Percentiles rank a stretch among this genome's conserved stretches.
Evolutionary conservation across 2,329 filamentous ascomycete species (phyloP).

Genomic region (Ophiostoma pallidulum): DNA sequence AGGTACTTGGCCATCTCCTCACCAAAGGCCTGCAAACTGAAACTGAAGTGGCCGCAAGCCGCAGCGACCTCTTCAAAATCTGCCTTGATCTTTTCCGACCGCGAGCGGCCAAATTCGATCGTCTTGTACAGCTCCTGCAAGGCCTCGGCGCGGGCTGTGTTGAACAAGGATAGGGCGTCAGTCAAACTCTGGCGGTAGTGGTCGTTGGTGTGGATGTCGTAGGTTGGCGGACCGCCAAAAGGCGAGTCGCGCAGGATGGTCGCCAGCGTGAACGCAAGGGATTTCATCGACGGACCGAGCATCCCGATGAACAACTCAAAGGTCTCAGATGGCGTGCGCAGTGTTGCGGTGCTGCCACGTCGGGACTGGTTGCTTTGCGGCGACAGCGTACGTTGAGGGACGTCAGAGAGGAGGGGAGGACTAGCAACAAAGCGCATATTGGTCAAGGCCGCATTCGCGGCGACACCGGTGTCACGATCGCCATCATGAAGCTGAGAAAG

Average conservation of each 20-base stretch:
- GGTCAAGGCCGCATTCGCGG: too few relatives aligned
- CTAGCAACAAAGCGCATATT: neutral
- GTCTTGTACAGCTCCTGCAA: slow-evolving; percentile 71
- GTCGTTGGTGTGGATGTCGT: slow-evolving; percentile 64
- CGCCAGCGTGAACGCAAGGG: slow-evolving; percentile 81
- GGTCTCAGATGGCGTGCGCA: slow-evolving; percentile 66
- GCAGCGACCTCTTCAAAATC: slow-evolving; percentile 96
- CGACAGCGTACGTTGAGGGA: neutral
- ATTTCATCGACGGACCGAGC: slow-evolving; percentile 91
- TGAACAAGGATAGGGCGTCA: slow-evolving; percentile 73
- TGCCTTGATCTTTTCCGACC: slow-evolving; percentile 68
- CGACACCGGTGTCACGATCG: neutral
- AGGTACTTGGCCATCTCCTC: slow-evolving; percentile 81
- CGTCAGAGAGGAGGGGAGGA: neutral
- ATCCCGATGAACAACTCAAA: slow-evolving; percentile 85
- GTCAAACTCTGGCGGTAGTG: slow-evolving; percentile 71
- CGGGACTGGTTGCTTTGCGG: slow-evolving; percentile 13
- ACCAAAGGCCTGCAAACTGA: slow-evolving; percentile 80
- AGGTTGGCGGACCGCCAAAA: slow-evolving; percentile 59
- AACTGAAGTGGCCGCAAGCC: slow-evolving; percentile 95
- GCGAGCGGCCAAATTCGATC: slow-evolving; percentile 60
- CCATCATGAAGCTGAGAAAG: neutral
- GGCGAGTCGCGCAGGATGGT: slow-evolving; percentile 82
- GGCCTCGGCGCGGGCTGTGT: slow-evolving; percentile 63
- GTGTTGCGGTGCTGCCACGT: slow-evolving; percentile 20